phyloP scores from a whole-genome alignment of 2,329 filamentous ascomycete genomes.

The Alternaria hordeiaustralica region DNA sequence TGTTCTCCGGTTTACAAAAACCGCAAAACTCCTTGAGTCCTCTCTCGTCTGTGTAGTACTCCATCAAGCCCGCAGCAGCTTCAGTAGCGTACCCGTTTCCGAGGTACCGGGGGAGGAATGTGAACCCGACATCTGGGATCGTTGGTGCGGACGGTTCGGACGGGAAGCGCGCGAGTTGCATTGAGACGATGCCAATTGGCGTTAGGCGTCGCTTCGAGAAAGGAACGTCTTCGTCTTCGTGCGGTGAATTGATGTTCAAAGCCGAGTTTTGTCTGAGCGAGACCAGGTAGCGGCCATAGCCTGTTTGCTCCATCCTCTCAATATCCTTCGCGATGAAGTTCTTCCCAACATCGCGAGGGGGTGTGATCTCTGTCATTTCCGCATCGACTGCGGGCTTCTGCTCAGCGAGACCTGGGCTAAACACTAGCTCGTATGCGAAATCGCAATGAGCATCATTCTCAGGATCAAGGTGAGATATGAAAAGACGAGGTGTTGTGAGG shows the following conservation, averaged over 20 bases:
- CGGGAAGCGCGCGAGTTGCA: slow-evolving; percentile 30
- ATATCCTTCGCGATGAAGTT: slow-evolving; percentile 11
- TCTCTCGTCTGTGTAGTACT: slow-evolving; percentile 12
- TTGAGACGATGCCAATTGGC: slow-evolving; percentile 28
- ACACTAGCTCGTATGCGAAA: slow-evolving; percentile 15
- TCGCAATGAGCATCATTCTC: slow-evolving; percentile 19
- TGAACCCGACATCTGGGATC: slow-evolving; percentile 33
- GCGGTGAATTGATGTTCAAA: background rate
- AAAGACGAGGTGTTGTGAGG: slow-evolving; percentile 58
- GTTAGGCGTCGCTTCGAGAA: background rate
- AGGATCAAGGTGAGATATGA: slow-evolving; percentile 25
- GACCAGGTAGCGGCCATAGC: slow-evolving; percentile 39
- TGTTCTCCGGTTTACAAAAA: slow-evolving; percentile 24
- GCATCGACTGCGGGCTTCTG: background rate
- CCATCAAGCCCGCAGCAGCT: slow-evolving; percentile 17
- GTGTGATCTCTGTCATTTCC: slow-evolving; percentile 10
- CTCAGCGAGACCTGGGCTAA: slow-evolving; percentile 10
- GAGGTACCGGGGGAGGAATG: slow-evolving; percentile 11
- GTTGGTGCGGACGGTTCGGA: slow-evolving; percentile 17
- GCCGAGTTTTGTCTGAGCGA: slow-evolving; percentile 17
- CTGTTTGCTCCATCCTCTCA: slow-evolving; percentile 25
- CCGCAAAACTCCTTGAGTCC: slow-evolving; percentile 18
- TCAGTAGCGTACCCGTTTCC: slow-evolving; percentile 33
- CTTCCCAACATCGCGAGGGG: slow-evolving; percentile 6
- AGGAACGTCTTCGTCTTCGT: background rate